phyloP scores from a whole-genome alignment of 108 stramenopile species.

The Aurantiochytrium sp. region DNA sequence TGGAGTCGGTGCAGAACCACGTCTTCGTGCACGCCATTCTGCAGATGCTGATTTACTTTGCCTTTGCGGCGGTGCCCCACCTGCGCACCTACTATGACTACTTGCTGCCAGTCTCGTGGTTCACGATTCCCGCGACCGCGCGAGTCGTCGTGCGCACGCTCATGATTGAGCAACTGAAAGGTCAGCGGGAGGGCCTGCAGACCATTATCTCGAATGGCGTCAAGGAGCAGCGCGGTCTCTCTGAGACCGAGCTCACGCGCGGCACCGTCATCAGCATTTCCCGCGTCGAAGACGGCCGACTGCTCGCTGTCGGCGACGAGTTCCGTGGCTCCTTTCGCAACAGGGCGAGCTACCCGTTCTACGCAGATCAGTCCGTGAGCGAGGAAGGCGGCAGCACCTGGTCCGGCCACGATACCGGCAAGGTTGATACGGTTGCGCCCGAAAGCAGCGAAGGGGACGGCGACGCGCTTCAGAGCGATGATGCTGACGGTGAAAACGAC shows the following conservation, averaged over 20 bases:
- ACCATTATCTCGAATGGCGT: neutral
- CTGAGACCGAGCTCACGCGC: neutral
- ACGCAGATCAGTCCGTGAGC: no score
- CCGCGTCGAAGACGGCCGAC: neutral
- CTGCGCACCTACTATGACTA: constrained; percentile 1
- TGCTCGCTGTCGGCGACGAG: neutral
- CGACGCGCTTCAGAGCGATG: no score
- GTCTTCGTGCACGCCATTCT: neutral
- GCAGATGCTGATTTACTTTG: neutral
- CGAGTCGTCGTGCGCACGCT: neutral
- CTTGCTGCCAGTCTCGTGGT: neutral
- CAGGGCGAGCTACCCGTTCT: neutral
- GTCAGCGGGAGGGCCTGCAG: neutral
- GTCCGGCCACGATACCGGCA: no score
- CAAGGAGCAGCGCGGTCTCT: neutral
- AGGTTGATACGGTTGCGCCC: no score
- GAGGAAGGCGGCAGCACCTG: no score
- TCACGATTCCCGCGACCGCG: neutral
- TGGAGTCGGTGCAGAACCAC: neutral
- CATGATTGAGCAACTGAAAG: neutral
- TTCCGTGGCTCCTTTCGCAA: neutral
- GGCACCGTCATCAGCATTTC: neutral
- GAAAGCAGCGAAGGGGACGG: no score
- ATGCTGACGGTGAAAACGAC: no score
- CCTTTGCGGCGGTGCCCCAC: neutral